Evolutionary conservation across 2,329 filamentous ascomycete species (phyloP).

Genomic region (Eurotiales sp.): DNA sequence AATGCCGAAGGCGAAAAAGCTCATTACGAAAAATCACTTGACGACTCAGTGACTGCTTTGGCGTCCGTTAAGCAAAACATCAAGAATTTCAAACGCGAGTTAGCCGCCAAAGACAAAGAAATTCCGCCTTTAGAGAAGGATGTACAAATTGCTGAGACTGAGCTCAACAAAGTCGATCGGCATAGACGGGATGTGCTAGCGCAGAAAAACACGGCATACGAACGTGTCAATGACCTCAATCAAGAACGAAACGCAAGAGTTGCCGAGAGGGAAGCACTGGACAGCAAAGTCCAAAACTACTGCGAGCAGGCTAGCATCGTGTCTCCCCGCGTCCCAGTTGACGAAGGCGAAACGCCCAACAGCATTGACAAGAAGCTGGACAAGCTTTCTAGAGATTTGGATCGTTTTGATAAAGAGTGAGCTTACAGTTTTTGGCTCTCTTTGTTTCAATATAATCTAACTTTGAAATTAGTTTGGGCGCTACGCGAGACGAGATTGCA

Average conservation of each 20-base stretch:
- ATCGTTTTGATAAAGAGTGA: constrained; percentile 51
- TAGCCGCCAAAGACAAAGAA: constrained; percentile 29
- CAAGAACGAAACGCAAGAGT: constrained; percentile 46
- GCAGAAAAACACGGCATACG: constrained; percentile 61
- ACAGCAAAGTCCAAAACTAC: constrained; percentile 51
- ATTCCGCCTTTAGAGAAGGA: constrained; percentile 38
- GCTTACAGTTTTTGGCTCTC: constrained; percentile 15
- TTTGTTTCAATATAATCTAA: constrained; percentile 22
- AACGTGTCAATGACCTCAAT: constrained; percentile 49
- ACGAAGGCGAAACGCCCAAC: constrained; percentile 59
- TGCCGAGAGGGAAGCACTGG: constrained; percentile 47
- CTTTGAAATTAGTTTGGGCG: constrained; percentile 49
- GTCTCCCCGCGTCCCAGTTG: constrained; percentile 58
- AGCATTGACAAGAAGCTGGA: constrained; percentile 48
- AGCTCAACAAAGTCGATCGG: constrained; percentile 48
- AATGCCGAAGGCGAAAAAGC: constrained; percentile 50
- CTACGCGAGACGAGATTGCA: constrained; percentile 62
- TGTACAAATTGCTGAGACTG: constrained; percentile 55
- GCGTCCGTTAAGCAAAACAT: constrained; percentile 40
- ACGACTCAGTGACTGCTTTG: constrained; percentile 47
- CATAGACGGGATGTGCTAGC: constrained; percentile 53
- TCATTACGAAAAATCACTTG: constrained; percentile 43
- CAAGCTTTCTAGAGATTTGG: constrained; percentile 57
- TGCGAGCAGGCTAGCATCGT: constrained; percentile 53
- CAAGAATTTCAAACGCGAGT: constrained; percentile 33